Conservation (phyloP, 306 rosid genomes). For the Castanea mollissima region DNA sequence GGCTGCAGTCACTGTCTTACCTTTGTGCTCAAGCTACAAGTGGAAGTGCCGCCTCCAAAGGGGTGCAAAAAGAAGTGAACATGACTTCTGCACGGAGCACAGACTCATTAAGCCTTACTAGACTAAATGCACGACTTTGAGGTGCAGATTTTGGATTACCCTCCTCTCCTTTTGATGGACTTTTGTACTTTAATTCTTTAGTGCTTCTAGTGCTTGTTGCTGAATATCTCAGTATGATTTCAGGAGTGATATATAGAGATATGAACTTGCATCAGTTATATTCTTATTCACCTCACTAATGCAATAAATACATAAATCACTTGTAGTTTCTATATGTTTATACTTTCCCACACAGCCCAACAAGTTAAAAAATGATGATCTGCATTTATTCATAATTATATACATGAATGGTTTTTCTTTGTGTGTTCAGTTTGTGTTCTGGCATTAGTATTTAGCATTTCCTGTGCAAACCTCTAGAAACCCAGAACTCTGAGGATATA, state of each 20-base stretch:
- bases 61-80: constrained; percentile 26
- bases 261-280: background rate
- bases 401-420: background rate
- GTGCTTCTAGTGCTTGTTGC: background rate
- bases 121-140: constrained; percentile 55
- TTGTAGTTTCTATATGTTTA: background rate
- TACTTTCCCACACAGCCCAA: background rate
- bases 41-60: constrained; percentile 30
- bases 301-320: background rate
- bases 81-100: constrained; percentile 16
- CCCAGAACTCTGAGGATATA: background rate
- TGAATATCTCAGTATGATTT: background rate
- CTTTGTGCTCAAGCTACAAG: constrained; percentile 53
- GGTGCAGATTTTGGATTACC: constrained; percentile 10
- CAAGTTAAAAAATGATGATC: background rate
- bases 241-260: background rate
- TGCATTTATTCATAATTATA: background rate
- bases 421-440: background rate
- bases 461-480: background rate
- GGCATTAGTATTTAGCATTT: background rate
- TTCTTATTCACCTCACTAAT: background rate
- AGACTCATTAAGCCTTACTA: constrained; percentile 33
- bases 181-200: background rate
- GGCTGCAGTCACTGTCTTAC: constrained; percentile 91
- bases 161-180: background rate